Evolutionary conservation across 768 basidiomycete species (phyloP).

Genomic region (Lactarius vividus): DNA sequence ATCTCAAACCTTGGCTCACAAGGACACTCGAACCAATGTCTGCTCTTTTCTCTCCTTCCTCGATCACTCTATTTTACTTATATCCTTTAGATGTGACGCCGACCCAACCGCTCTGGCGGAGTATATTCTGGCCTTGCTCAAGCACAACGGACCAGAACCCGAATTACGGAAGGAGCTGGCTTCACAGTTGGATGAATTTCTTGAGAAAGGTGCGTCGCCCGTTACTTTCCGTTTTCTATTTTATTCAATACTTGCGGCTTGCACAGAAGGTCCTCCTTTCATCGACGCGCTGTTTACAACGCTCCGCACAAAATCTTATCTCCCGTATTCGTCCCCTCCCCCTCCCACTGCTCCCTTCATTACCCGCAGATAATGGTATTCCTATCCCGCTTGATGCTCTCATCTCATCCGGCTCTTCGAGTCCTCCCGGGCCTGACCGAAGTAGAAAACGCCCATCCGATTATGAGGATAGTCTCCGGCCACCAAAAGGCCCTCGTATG

Average conservation of each 20-base stretch:
- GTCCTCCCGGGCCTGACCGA: slow-evolving; percentile 45
- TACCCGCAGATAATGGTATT: slow-evolving; percentile 59
- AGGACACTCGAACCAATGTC: slow-evolving; percentile 90
- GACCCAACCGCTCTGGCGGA: slow-evolving; percentile 92
- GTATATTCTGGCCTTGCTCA: slow-evolving; percentile 90
- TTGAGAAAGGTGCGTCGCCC: slow-evolving; percentile 71
- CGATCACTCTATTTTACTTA: slow-evolving; percentile 13
- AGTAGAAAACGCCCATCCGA: slow-evolving; percentile 64
- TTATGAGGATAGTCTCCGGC: slow-evolving; percentile 56
- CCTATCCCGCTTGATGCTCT: slow-evolving; percentile 75
- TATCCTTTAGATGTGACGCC: slow-evolving; percentile 77
- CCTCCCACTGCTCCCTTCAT: slow-evolving; percentile 37
- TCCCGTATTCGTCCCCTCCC: slow-evolving; percentile 59
- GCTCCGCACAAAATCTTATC: slow-evolving; percentile 80
- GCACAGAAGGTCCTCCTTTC: slow-evolving; percentile 65
- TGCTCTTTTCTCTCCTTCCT: slow-evolving; percentile 11
- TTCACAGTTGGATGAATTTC: slow-evolving; percentile 83
- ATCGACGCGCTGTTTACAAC: slow-evolving; percentile 84
- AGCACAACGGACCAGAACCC: slow-evolving; percentile 79
- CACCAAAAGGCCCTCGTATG: slow-evolving; percentile 71
- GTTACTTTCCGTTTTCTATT: slow-evolving; percentile 23
- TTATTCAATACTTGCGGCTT: slow-evolving; percentile 9
- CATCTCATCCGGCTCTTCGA: slow-evolving; percentile 42
- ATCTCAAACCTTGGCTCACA: slow-evolving; percentile 87
- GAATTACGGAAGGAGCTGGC: slow-evolving; percentile 80